Evolutionary conservation across 192 early-diverging fungal species (phyloP).

Genomic region (Coemansia reversa): DNA sequence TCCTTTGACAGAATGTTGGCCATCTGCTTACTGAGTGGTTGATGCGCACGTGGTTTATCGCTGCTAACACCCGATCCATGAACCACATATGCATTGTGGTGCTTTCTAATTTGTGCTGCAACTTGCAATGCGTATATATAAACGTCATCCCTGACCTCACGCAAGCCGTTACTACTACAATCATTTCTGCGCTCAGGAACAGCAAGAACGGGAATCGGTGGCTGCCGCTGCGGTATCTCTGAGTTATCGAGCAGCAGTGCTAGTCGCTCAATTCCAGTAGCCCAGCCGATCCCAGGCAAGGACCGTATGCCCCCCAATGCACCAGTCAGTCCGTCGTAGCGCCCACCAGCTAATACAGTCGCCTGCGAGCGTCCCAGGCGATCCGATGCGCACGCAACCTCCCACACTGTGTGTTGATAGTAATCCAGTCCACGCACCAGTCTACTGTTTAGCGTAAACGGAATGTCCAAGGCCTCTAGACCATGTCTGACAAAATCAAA

Average conservation of each 20-base stretch:
- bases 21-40: slow-evolving; percentile 36
- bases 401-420: slow-evolving; percentile 70
- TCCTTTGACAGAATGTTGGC: slow-evolving; percentile 15
- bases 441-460: slow-evolving; percentile 53
- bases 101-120: slow-evolving; percentile 10
- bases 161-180: background rate
- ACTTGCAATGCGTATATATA: slow-evolving; percentile 35
- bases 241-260: slow-evolving; percentile 41
- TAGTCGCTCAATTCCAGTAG: slow-evolving; percentile 64
- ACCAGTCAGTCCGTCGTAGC: slow-evolving; percentile 62
- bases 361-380: slow-evolving; percentile 59
- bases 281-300: slow-evolving; percentile 61
- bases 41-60: slow-evolving; percentile 9
- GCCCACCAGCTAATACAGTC: slow-evolving; percentile 66
- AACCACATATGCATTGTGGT: slow-evolving; percentile 17
- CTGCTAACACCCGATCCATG: slow-evolving; percentile 3
- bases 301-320: slow-evolving; percentile 56
- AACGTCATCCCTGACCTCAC: slow-evolving; percentile 10
- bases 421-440: slow-evolving; percentile 71
- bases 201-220: slow-evolving; percentile 32
- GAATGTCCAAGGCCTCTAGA: slow-evolving; percentile 50
- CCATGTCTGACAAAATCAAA: slow-evolving; percentile 54
- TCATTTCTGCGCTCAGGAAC: slow-evolving; percentile 18
- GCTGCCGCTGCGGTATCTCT: background rate
- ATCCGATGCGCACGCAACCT: slow-evolving; percentile 45